Evolutionary conservation across 176 grass and related monocot genomes (phyloP), one percentile per base, ranked within the genome.

Genomic region (Phyllostachys edulis): DNA sequence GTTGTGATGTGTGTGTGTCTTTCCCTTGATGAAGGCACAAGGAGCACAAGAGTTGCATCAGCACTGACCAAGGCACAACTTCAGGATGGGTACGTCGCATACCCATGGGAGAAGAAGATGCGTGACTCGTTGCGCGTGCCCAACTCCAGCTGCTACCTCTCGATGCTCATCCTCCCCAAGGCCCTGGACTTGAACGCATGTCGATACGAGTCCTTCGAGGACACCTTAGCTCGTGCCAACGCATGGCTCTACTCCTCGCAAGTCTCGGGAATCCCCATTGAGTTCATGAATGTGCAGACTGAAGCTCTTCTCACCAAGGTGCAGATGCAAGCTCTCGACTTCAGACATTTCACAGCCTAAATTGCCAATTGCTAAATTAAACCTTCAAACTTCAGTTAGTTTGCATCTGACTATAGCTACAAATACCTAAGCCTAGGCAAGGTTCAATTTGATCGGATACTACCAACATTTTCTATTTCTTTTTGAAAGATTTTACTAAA

Each of bases 221-320:
- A 93, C 32, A 96, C 94, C 4, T 70, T 96, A 62, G 88, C 84
- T 0, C 88, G 78, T 29, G 91, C 94, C 36, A 86, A 78, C 75
- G 59, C 94, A 44, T 97, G 94, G 94, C 71, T 97, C 65, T 78
- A 57, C 41, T 93, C 94, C 2, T 83, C 94, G 3, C 78, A 85
- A 75, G 79, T 47, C 32, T 86, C 89, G 0, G 91, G 94, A 12
- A 69, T 91, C 62, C 94, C 94, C 27, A 70, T 97, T n/a, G 27
- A 84, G 12, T 81, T 91, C 88, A 87, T 91, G 50, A 91, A 79
- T 46, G 66, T 96, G 65, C 94, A 96, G 76, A 93, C 86, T 1
- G 94, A 96, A 86, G 88, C 90, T 67, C 86, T 96, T 52, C 94
- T 96, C 32, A 96, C 89, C 46, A 96, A 96, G 91, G 94, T 96